A percentile compares a stretch with the other conserved stretches of the same genome.
These are phyloP conservation scores for Kalmanozyma brasiliensis DNA, from an alignment of 1,284 basidiomycete species.

Conservation along the genomic window DNA sequence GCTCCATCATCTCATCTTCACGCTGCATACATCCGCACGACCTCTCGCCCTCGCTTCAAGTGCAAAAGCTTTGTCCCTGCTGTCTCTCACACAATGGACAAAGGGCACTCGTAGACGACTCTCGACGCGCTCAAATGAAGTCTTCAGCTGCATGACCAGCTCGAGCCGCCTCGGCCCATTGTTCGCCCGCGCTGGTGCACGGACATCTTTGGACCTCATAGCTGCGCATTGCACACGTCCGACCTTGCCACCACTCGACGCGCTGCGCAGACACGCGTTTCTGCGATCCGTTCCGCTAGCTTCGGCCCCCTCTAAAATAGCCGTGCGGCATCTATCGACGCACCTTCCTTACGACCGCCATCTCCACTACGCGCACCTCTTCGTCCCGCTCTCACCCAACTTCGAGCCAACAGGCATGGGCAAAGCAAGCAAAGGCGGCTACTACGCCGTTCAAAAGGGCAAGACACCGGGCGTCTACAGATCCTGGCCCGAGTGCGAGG, in stretches of 20 bases:
- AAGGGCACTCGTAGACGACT: too few relatives aligned
- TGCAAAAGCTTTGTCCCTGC: not conserved
- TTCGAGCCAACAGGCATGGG: constrained; percentile 10
- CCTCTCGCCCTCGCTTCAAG: not conserved
- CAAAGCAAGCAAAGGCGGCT: constrained; percentile 28
- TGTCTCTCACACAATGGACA: not conserved
- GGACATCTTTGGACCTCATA: constrained; percentile 12
- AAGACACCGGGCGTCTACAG: constrained; percentile 57
- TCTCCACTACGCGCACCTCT: constrained; percentile 1
- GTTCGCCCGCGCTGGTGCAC: constrained; percentile 12
- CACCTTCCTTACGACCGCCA: not conserved
- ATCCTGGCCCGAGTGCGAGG: constrained; percentile 72
- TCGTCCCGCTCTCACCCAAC: not conserved
- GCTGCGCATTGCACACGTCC: not conserved
- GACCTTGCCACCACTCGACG: not conserved
- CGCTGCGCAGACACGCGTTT: not conserved
- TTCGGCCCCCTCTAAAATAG: not conserved
- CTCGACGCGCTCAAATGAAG: too few relatives aligned
- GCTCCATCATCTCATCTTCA: not conserved
- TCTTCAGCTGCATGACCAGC: constrained; percentile 9
- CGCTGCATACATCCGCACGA: not conserved
- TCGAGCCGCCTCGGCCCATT: not conserved
- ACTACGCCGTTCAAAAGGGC: constrained; percentile 60
- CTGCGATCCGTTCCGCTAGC: not conserved
- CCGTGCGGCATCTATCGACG: too few relatives aligned